A percentile compares a stretch with the other conserved stretches of the same genome.
phyloP scores from a whole-genome alignment of 306 rosid species.

The Fragaria nilgerrensis region DNA sequence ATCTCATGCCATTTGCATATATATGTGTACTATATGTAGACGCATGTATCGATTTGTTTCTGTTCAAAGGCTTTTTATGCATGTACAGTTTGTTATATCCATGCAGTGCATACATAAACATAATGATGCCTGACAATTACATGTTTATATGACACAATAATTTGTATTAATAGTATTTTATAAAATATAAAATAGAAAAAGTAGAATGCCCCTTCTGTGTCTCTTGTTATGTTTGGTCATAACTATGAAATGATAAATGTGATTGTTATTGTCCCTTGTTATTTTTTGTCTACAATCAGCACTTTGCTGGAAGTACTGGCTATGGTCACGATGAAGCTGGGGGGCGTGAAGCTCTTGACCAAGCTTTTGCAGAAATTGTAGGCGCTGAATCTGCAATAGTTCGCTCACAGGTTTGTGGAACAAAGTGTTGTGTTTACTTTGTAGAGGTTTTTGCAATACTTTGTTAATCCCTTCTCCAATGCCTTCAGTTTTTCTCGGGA shows the following conservation, averaged over 20 bases:
- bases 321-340: slow-evolving; percentile 99
- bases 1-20: background rate
- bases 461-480: slow-evolving; percentile 23
- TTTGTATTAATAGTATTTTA: no score
- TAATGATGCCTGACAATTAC: background rate
- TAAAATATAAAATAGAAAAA: background rate
- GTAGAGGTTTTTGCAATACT: background rate
- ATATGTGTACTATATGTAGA: background rate
- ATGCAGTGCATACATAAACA: background rate
- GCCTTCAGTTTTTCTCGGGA: slow-evolving; percentile 90
- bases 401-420: slow-evolving; percentile 74
- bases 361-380: slow-evolving; percentile 82
- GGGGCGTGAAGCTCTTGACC: slow-evolving; percentile 94
- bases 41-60: background rate
- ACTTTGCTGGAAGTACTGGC: slow-evolving; percentile 89
- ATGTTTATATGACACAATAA: background rate
- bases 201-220: background rate
- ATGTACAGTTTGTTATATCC: background rate
- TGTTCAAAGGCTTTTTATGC: background rate
- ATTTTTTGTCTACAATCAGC: slow-evolving; percentile 31
- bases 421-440: slow-evolving; percentile 1
- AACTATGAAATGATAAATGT: background rate
- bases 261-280: no score
- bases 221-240: background rate
- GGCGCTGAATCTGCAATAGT: slow-evolving; percentile 92